Conservation (phyloP, 2,329 filamentous ascomycete genomes). For the Trichoderma harzianum region DNA sequence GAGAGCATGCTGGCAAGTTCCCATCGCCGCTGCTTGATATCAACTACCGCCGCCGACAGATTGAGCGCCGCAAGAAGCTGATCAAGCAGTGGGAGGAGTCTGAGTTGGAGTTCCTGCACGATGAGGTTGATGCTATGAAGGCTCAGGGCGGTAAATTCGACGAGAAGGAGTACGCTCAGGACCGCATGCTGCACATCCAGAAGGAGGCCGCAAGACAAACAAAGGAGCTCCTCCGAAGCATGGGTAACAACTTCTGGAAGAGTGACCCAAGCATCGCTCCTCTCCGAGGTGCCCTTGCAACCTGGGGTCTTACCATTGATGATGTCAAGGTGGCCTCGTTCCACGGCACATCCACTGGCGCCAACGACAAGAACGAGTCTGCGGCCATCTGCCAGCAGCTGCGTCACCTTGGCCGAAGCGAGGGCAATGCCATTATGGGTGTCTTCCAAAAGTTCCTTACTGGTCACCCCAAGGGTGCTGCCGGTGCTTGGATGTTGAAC, state of each 20-base stretch:
- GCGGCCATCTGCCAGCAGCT: constrained; percentile 96
- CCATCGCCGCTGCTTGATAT: constrained; percentile 94
- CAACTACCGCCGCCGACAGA: constrained; percentile 92
- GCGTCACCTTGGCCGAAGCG: constrained; percentile 87
- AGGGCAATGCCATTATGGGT: constrained; percentile 93
- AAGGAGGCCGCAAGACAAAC: constrained; percentile 82
- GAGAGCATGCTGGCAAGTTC: constrained; percentile 87
- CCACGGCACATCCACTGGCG: constrained; percentile 97
- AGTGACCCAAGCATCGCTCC: constrained; percentile 90
- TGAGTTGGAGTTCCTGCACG: constrained; percentile 86
- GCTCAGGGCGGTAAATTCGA: constrained; percentile 70
- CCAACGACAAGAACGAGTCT: constrained; percentile 99
- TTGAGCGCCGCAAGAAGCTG: constrained; percentile 88
- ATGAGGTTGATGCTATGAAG: constrained; percentile 90
- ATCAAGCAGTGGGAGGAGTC: constrained; percentile 97
- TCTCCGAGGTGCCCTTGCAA: constrained; percentile 90
- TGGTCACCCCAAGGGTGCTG: constrained; percentile 97
- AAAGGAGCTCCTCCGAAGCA: constrained; percentile 85
- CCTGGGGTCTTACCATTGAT: constrained; percentile 96
- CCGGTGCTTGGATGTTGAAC: constrained; percentile 99
- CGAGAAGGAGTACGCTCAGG: constrained; percentile 79
- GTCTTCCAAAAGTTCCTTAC: constrained; percentile 99
- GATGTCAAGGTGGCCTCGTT: constrained; percentile 94
- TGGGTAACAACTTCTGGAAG: constrained; percentile 99
- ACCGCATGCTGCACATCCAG: constrained; percentile 83